Conservation (phyloP, 768 basidiomycete genomes). For the Chiua virens region DNA sequence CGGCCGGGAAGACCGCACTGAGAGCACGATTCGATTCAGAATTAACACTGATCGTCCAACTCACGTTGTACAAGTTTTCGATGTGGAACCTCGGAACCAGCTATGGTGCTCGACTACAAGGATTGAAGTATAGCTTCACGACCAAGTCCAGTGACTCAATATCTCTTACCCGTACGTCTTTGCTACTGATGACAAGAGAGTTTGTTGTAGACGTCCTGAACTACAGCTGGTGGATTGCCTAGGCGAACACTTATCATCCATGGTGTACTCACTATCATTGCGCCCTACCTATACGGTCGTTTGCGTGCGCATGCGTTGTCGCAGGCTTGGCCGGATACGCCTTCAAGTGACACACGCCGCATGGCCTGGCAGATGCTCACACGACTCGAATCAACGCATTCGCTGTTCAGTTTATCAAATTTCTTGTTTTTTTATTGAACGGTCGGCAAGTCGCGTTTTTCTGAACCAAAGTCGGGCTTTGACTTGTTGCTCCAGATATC, state of each 20-base stretch:
- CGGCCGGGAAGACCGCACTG: conserved; percentile 47
- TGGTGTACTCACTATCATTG: conserved; percentile 65
- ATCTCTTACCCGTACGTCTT: conserved; percentile 24
- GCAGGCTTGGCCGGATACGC: conserved; percentile 88
- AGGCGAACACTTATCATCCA: conserved; percentile 62
- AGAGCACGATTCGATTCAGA: conserved; percentile 73
- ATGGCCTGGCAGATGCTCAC: conserved; percentile 71
- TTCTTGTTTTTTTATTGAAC: conserved; percentile 85
- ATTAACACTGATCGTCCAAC: conserved; percentile 64
- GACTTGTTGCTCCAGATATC: conserved; percentile 58
- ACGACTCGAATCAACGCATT: conserved; percentile 65
- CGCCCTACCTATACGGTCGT: conserved; percentile 79
- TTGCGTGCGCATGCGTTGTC: conserved; percentile 76
- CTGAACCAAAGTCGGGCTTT: background rate
- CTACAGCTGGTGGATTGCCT: conserved; percentile 64
- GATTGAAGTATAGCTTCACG: conserved; percentile 55
- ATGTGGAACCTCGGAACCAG: conserved; percentile 79
- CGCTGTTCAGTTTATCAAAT: conserved; percentile 63
- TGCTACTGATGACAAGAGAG: background rate
- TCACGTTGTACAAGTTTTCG: conserved; percentile 78
- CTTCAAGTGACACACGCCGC: conserved; percentile 71
- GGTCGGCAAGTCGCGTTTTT: conserved; percentile 60
- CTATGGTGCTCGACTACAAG: conserved; percentile 84
- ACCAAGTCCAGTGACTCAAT: background rate
- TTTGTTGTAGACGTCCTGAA: background rate